These are phyloP conservation scores for Scedosporium boydii DNA, from an alignment of 2,329 filamentous ascomycete genomes.

Conservation along the genomic window DNA sequence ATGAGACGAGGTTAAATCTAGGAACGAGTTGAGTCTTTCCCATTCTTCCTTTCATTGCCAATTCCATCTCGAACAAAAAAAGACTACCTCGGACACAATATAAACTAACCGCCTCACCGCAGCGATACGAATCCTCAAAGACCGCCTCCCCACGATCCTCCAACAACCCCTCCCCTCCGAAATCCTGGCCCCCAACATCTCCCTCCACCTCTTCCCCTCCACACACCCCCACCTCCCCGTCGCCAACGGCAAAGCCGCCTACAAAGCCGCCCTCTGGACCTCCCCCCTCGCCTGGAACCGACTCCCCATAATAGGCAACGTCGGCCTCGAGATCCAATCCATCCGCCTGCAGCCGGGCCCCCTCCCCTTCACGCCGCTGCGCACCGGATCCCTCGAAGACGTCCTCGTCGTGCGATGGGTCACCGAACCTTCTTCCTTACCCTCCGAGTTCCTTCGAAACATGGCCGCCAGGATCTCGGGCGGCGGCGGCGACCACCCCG, in stretches of 20 bases:
- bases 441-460: conserved; percentile 3
- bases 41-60: not conserved
- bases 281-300: conserved; percentile 93
- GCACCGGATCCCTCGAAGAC: conserved; percentile 54
- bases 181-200: conserved; percentile 66
- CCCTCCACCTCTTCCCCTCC: conserved; percentile 60
- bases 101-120: conserved; percentile 3
- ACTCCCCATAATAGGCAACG: conserved; percentile 82
- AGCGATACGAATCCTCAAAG: conserved; percentile 58
- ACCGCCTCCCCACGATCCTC: conserved; percentile 56
- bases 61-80: not conserved
- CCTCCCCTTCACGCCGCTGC: conserved; percentile 34
- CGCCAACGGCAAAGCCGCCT: conserved; percentile 84
- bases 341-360: conserved; percentile 71
- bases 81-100: not conserved
- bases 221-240: conserved; percentile 83
- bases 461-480: conserved; percentile 15
- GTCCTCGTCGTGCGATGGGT: conserved; percentile 83
- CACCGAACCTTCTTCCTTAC: not conserved
- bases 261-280: conserved; percentile 90
- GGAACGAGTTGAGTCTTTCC: not conserved
- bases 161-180: conserved; percentile 62
- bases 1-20: conserved; percentile 2
- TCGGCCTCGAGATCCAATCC: conserved; percentile 76
- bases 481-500: conserved; percentile 25